Percentiles rank a stretch among this genome's conserved stretches.
Conservation (phyloP, 768 basidiomycete genomes). For the Calvatia gigantea region DNA sequence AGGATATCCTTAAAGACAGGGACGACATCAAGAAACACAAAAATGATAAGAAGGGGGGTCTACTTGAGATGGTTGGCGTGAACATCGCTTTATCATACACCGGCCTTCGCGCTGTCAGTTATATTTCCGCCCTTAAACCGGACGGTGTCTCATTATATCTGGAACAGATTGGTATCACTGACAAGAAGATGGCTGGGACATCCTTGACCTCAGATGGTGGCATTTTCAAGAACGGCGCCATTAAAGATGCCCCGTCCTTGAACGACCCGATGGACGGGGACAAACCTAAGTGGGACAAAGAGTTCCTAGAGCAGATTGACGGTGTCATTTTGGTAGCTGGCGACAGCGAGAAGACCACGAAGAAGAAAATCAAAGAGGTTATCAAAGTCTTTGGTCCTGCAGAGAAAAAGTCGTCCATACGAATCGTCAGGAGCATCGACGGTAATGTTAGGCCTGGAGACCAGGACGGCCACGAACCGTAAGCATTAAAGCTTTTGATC, state of each 20-base stretch:
- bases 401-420: slow-evolving; percentile 28
- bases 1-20: slow-evolving; percentile 38
- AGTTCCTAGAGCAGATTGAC: slow-evolving; percentile 44
- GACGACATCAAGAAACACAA: slow-evolving; percentile 37
- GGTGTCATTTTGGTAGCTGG: slow-evolving; percentile 49
- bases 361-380: slow-evolving; percentile 31
- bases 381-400: slow-evolving; percentile 32
- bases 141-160: neutral
- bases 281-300: slow-evolving; percentile 45
- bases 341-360: slow-evolving; percentile 34
- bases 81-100: slow-evolving; percentile 53
- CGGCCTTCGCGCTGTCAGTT: slow-evolving; percentile 37
- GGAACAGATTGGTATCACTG: slow-evolving; percentile 18
- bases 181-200: slow-evolving; percentile 38
- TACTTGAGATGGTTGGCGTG: slow-evolving; percentile 39
- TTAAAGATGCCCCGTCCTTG: slow-evolving; percentile 32
- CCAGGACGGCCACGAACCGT: slow-evolving; percentile 46
- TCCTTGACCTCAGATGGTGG: slow-evolving; percentile 22
- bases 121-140: neutral
- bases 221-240: slow-evolving; percentile 39
- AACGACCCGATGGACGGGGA: slow-evolving; percentile 32
- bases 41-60: slow-evolving; percentile 26
- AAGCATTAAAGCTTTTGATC: slow-evolving; percentile 11
- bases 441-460: slow-evolving; percentile 45
- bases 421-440: slow-evolving; percentile 31